Conservation (phyloP, 2,329 filamentous ascomycete genomes). For the Cladorrhinum sp. region DNA sequence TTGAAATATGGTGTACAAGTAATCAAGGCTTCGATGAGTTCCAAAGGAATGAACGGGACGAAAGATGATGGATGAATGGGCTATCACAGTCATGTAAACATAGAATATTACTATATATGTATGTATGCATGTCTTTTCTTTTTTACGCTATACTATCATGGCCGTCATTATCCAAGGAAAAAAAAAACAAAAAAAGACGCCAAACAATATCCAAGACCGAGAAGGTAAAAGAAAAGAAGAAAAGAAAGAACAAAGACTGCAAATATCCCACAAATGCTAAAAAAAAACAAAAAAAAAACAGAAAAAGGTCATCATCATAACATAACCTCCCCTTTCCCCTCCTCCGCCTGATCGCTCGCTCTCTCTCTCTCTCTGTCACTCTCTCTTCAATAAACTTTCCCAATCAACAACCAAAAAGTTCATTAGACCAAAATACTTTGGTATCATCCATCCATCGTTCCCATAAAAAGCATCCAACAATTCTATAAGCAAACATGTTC, state of each 20-base stretch:
- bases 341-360: neutral
- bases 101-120: neutral
- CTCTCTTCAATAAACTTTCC: neutral
- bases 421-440: slow-evolving; percentile 7
- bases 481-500: slow-evolving; percentile 6
- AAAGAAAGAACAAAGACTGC: neutral
- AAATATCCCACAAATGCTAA: neutral
- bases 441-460: neutral
- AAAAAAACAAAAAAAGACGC: slow-evolving; percentile 2
- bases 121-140: neutral
- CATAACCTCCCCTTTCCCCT: neutral
- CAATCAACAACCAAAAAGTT: slow-evolving; percentile 2
- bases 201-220: neutral
- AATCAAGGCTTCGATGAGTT: too few relatives aligned
- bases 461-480: neutral
- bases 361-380: neutral
- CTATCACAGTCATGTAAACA: neutral
- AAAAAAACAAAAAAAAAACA: slow-evolving; percentile 1
- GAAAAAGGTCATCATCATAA: slow-evolving; percentile 5
- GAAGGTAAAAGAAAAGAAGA: neutral
- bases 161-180: slow-evolving; percentile 6
- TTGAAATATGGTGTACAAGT: too few relatives aligned
- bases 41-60: too few relatives aligned
- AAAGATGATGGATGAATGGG: neutral
- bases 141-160: slow-evolving; percentile 5